Percentiles rank a stretch among this genome's conserved stretches.
phyloP scores from a whole-genome alignment of 768 basidiomycete genomes.

The Mycena galericulata region DNA sequence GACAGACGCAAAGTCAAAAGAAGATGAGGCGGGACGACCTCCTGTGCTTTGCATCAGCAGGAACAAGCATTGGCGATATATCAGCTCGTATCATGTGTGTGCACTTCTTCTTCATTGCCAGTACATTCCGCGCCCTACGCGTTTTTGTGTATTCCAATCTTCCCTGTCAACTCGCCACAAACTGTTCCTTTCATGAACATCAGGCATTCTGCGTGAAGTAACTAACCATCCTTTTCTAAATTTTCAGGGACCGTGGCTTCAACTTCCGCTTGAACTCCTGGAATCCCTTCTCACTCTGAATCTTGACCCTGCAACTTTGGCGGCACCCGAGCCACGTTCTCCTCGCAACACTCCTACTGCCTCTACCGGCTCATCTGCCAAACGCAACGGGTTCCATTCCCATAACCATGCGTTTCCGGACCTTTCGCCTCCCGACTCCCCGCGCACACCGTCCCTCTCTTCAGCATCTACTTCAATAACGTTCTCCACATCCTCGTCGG shows the following conservation, averaged over 20 bases:
- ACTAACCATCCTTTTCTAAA: too few species aligned
- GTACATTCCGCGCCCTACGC: too few species aligned
- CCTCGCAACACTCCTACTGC: conserved; percentile 49
- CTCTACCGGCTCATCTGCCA: conserved; percentile 36
- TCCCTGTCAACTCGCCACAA: too few species aligned
- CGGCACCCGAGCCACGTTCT: conserved; percentile 58
- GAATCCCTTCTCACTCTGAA: conserved; percentile 86
- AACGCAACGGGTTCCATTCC: conserved; percentile 56
- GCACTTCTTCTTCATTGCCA: conserved; percentile 12
- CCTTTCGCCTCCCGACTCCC: conserved; percentile 59
- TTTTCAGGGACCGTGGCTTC: conserved; percentile 89
- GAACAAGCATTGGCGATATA: conserved; percentile 95
- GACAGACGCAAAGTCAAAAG: conserved; percentile 44
- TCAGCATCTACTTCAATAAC: conserved; percentile 48
- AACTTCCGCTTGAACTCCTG: conserved; percentile 87
- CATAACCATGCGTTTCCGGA: conserved; percentile 48
- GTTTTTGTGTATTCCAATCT: too few species aligned
- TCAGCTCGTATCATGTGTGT: conserved; percentile 91
- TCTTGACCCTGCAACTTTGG: conserved; percentile 75
- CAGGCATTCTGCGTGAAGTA: too few species aligned
- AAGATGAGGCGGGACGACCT: conserved; percentile 61
- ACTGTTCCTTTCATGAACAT: too few species aligned
- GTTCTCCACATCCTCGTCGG: conserved; percentile 21
- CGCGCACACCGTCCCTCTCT: conserved; percentile 48
- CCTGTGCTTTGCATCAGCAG: conserved; percentile 87